Evolutionary conservation across 2,329 filamentous ascomycete genomes (phyloP).

Genomic region (Botrytis medusae): DNA sequence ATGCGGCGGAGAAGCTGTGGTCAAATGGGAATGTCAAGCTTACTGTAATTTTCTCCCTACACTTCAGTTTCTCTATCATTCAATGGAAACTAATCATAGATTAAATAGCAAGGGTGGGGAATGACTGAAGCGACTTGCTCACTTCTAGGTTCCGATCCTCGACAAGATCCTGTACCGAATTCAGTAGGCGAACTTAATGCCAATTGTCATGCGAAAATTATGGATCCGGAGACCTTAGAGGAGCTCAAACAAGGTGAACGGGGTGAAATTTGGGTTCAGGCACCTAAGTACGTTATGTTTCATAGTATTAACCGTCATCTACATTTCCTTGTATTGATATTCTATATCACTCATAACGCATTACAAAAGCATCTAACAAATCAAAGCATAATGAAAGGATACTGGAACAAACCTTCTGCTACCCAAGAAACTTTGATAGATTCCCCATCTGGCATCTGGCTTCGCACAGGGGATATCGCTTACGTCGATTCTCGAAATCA

Average conservation of each 20-base stretch:
- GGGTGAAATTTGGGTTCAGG: slow-evolving; percentile 47
- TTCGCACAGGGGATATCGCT: slow-evolving; percentile 53
- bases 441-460: slow-evolving; percentile 67
- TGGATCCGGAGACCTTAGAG: slow-evolving; percentile 47
- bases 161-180: slow-evolving; percentile 44
- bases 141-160: slow-evolving; percentile 62
- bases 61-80: neutral
- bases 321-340: too few species aligned
- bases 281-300: slow-evolving; percentile 43
- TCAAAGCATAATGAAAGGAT: slow-evolving; percentile 55
- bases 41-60: slow-evolving; percentile 38
- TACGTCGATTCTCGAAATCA: slow-evolving; percentile 74
- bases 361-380: neutral
- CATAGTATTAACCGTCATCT: rapidly evolving
- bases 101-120: slow-evolving; percentile 74
- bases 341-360: neutral
- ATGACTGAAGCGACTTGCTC: slow-evolving; percentile 84
- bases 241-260: slow-evolving; percentile 43
- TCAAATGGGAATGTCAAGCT: slow-evolving; percentile 68
- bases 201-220: slow-evolving; percentile 68
- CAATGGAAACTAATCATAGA: slow-evolving; percentile 30
- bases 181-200: slow-evolving; percentile 67
- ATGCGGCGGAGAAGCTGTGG: slow-evolving; percentile 68
- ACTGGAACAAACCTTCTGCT: slow-evolving; percentile 60
- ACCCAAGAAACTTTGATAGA: slow-evolving; percentile 63